Conservation (phyloP, 352 stramenopile genomes). For the Phytophthora macrochlamydospora region DNA sequence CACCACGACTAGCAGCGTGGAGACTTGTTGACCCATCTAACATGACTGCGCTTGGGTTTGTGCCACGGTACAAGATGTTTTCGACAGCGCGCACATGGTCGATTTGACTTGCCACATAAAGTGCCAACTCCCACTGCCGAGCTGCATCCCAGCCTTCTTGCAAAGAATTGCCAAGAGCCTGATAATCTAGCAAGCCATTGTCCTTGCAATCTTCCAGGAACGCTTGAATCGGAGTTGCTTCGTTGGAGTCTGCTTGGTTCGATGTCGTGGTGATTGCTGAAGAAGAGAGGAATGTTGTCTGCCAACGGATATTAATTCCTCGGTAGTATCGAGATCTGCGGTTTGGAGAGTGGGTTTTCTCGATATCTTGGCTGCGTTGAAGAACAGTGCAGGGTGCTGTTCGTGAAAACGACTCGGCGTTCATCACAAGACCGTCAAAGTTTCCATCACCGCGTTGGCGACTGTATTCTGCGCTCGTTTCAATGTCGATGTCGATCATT, state of each 20-base stretch:
- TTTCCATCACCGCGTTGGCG: neutral
- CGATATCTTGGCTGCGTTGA: neutral
- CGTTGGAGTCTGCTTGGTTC: slow-evolving; percentile 3
- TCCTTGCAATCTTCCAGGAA: slow-evolving; percentile 59
- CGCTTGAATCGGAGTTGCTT: slow-evolving; percentile 39
- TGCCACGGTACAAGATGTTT: slow-evolving; percentile 49
- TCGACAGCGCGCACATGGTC: slow-evolving; percentile 51
- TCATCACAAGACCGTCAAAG: no score
- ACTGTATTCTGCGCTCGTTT: slow-evolving; percentile 5
- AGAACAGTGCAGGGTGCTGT: neutral
- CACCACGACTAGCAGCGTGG: slow-evolving; percentile 49
- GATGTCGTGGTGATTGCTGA: slow-evolving; percentile 13
- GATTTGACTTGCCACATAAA: slow-evolving; percentile 58
- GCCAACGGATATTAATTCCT: slow-evolving; percentile 18
- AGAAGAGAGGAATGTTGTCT: slow-evolving; percentile 22
- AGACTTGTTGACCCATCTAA: slow-evolving; percentile 47
- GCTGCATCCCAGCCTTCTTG: slow-evolving; percentile 29
- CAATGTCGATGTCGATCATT: slow-evolving; percentile 19
- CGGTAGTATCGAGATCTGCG: slow-evolving; percentile 26
- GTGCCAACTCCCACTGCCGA: slow-evolving; percentile 54
- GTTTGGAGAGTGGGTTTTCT: slow-evolving; percentile 5
- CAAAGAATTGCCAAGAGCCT: slow-evolving; percentile 22
- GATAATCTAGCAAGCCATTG: slow-evolving; percentile 45
- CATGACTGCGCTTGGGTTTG: slow-evolving; percentile 44
- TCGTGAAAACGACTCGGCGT: no score